Evolutionary conservation across 2,329 filamentous ascomycete genomes (phyloP).

Genomic region (Colletotrichum chrysophilum): DNA sequence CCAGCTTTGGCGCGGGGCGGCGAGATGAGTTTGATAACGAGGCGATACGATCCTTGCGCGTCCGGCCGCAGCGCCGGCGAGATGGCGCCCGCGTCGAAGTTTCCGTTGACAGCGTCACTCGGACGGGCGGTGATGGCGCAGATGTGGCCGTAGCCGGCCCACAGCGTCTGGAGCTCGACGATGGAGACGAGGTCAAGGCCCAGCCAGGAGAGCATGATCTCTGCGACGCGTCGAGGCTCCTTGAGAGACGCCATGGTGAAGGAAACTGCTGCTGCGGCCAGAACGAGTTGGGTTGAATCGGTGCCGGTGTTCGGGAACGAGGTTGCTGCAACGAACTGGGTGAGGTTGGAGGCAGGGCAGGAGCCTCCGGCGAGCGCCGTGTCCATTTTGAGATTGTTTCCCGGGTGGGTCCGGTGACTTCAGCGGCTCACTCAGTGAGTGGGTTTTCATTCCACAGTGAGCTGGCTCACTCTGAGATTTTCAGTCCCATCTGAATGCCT

Average conservation of each 20-base stretch:
- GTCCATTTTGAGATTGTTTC: constrained; percentile 7
- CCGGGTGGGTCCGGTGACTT: constrained; percentile 4
- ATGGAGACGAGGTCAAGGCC: constrained; percentile 44
- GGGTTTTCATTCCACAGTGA: neutral
- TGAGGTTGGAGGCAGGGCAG: constrained; percentile 5
- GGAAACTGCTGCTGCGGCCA: neutral
- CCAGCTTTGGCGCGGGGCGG: constrained; percentile 44
- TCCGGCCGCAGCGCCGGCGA: constrained; percentile 23
- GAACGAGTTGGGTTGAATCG: neutral
- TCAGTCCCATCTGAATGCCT: neutral
- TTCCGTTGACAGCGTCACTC: neutral
- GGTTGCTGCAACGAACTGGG: neutral
- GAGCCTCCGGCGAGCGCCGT: neutral
- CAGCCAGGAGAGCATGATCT: constrained; percentile 42
- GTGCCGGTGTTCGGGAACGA: neutral
- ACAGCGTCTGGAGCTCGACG: constrained; percentile 46
- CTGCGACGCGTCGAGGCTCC: constrained; percentile 38
- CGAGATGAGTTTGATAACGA: constrained; percentile 66
- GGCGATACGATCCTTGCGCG: constrained; percentile 32
- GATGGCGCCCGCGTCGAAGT: neutral
- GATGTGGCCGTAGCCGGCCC: constrained; percentile 61
- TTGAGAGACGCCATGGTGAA: constrained; percentile 2
- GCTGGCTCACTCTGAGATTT: neutral
- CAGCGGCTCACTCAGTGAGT: neutral
- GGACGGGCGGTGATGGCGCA: constrained; percentile 55